Percentiles rank a stretch among this genome's conserved stretches.
phyloP scores from a whole-genome alignment of 495 filamentous ascomycete species.

The Penicillium psychrofluorescens region DNA sequence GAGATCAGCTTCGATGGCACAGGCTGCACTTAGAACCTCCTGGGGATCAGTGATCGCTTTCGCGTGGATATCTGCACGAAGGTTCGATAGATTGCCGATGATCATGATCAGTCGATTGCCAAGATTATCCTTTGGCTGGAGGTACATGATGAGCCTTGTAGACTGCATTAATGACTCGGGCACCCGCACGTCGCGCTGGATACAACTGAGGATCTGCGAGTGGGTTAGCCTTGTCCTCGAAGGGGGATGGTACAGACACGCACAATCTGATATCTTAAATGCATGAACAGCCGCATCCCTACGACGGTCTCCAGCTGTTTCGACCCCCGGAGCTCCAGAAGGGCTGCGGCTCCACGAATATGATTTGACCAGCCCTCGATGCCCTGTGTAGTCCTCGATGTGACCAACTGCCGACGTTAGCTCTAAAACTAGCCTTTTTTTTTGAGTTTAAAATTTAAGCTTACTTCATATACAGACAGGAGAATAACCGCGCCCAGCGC shows the following conservation, averaged over 20 bases:
- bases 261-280: conserved; percentile 45
- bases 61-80: conserved; percentile 36
- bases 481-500: conserved; percentile 57
- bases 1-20: conserved; percentile 45
- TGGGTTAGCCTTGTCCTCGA: background rate
- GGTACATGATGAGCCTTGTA: conserved; percentile 25
- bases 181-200: conserved; percentile 28
- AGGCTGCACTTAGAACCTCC: conserved; percentile 37
- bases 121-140: conserved; percentile 28
- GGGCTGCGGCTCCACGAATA: conserved; percentile 49
- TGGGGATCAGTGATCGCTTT: conserved; percentile 28
- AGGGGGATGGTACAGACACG: conserved; percentile 3
- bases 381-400: conserved; percentile 35
- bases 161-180: conserved; percentile 28
- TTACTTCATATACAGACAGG: conserved; percentile 44
- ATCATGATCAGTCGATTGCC: conserved; percentile 30
- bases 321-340: conserved; percentile 49
- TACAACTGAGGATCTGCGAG: conserved; percentile 31
- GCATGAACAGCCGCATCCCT: conserved; percentile 51
- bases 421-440: no score
- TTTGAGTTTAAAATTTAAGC: background rate
- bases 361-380: conserved; percentile 52
- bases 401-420: conserved; percentile 31
- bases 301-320: conserved; percentile 48
- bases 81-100: conserved; percentile 35